phyloP scores from a whole-genome alignment of 2,329 filamentous ascomycete genomes.

The Cytospora chrysosperma region DNA sequence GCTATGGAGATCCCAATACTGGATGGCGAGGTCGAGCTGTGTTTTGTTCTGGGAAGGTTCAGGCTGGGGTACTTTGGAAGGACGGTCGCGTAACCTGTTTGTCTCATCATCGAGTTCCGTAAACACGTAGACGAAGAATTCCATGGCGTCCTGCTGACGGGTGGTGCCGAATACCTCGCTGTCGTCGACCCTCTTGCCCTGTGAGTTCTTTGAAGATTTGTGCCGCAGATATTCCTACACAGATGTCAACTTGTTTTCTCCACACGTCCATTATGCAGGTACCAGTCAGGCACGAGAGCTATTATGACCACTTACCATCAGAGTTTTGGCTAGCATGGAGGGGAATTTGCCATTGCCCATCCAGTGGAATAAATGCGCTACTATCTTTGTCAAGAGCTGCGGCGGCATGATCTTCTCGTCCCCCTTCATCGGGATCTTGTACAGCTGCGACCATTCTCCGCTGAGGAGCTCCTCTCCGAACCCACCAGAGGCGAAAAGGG shows the following conservation, averaged over 20 bases:
- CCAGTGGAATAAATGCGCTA: slow-evolving; percentile 60
- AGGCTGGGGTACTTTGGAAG: slow-evolving; percentile 27
- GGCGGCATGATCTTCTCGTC: slow-evolving; percentile 53
- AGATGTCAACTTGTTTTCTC: not conserved
- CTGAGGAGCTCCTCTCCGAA: slow-evolving; percentile 65
- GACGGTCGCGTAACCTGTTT: slow-evolving; percentile 56
- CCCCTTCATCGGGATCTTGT: slow-evolving; percentile 67
- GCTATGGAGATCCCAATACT: slow-evolving; percentile 73
- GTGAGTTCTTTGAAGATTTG: slow-evolving; percentile 44
- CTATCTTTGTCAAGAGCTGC: slow-evolving; percentile 59
- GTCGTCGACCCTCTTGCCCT: slow-evolving; percentile 28
- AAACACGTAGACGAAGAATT: slow-evolving; percentile 82
- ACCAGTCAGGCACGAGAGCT: not conserved
- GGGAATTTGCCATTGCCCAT: slow-evolving; percentile 51
- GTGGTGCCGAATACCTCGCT: slow-evolving; percentile 63
- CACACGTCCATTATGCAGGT: not conserved
- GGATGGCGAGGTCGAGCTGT: slow-evolving; percentile 57
- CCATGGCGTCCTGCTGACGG: slow-evolving; percentile 86
- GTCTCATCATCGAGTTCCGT: slow-evolving; percentile 84
- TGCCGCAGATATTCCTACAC: slow-evolving; percentile 60
- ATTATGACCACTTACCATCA: slow-evolving; percentile 49
- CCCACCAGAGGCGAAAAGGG: slow-evolving; percentile 70
- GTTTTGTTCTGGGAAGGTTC: slow-evolving; percentile 26
- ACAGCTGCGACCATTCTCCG: slow-evolving; percentile 57
- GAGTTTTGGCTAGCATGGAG: slow-evolving; percentile 52